phyloP scores from a whole-genome alignment of 345 rosid genomes.

The Aquilaria malaccensis region DNA sequence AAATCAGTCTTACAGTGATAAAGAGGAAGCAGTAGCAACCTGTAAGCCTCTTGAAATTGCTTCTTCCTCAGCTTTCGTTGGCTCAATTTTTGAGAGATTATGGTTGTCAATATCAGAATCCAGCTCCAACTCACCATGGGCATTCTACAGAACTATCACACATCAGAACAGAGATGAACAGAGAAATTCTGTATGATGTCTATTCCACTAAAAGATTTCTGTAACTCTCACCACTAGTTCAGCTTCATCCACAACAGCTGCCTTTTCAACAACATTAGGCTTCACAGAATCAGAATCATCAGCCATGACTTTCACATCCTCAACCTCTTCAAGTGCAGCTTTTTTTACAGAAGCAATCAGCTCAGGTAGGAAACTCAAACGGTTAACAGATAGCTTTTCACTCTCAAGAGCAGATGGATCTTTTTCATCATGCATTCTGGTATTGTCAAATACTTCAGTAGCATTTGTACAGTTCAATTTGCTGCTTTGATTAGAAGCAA shows the following conservation, averaged over 20 bases:
- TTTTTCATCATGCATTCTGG: slow-evolving; percentile 25
- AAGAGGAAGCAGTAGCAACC: slow-evolving; percentile 30
- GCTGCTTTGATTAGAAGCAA: slow-evolving; percentile 15
- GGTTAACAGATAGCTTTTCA: slow-evolving; percentile 35
- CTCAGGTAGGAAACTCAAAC: slow-evolving; percentile 52
- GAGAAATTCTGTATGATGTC: slow-evolving; percentile 7
- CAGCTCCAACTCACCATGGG: slow-evolving; percentile 54
- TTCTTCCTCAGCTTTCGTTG: slow-evolving; percentile 92
- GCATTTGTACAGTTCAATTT: slow-evolving; percentile 16
- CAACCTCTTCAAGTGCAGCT: slow-evolving; percentile 78
- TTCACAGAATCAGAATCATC: slow-evolving; percentile 29
- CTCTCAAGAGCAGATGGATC: slow-evolving; percentile 35
- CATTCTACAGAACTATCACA: slow-evolving; percentile 39
- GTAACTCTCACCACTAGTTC: slow-evolving; percentile 54
- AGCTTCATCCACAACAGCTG: slow-evolving; percentile 24
- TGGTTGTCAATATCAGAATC: slow-evolving; percentile 57
- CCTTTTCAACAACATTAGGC: slow-evolving; percentile 29
- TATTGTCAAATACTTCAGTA: slow-evolving; percentile 20
- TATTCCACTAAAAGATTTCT: slow-evolving; percentile 9
- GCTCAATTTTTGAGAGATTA: slow-evolving; percentile 66
- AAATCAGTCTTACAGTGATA: slow-evolving; percentile 2
- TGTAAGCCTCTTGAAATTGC: slow-evolving; percentile 89
- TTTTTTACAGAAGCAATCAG: slow-evolving; percentile 63
- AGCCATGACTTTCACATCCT: slow-evolving; percentile 55
- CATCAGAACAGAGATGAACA: slow-evolving; percentile 17